Base-by-base conservation (phyloP, 2,329 filamentous ascomycete genomes). In the Talaromyces amestolkiae region DNA sequence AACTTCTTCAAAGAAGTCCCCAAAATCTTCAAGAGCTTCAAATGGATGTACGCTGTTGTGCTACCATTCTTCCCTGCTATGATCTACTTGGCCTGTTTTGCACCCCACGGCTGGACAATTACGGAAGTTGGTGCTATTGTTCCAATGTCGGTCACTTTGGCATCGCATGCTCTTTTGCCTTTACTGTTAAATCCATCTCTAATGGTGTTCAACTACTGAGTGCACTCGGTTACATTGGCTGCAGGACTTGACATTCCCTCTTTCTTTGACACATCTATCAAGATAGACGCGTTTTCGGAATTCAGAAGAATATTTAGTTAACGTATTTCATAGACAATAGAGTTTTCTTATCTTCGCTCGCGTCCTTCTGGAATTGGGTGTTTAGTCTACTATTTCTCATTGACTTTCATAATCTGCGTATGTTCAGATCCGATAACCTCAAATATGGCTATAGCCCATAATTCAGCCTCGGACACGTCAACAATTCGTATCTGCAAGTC, bases 1-100 rank as follows among this genome's bases (percentile, higher is more conserved):
- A 91, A 92, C 77, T 96, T 96, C 79, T 94, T 93, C 79, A 90
- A 91, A 67, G 92, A 95, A 75, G 86, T 93, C 19, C 89, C 90
- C 39, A 90, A 90, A 74, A 90, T 96, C 47, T 76, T 94, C 60
- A 89, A 88, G 78, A 88, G 87, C 77, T 94, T 94, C 83, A 93
- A 90, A 80, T 91, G 56, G 87, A 91, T 77, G 90, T 91, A 72
- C 65, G 66, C 70, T 2, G 68, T 74, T 43, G 67, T 72, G 56
- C 10, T 71, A 13, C 67, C 68, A 22, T 62, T 70, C 37, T 64
- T 69, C 45, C 62, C 61, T 63, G 73, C 68, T 35, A 72, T 75
- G 71, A 68, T 75, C 10, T 73, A 71, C 61, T 68, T 75, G 37
- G 73, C 69, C 19, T 64, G 68, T 7, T 73, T 71, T 67, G 72